Base-by-base conservation (phyloP, 176 grass and related monocot species). In the Miscanthus lutarioriparius region DNA sequence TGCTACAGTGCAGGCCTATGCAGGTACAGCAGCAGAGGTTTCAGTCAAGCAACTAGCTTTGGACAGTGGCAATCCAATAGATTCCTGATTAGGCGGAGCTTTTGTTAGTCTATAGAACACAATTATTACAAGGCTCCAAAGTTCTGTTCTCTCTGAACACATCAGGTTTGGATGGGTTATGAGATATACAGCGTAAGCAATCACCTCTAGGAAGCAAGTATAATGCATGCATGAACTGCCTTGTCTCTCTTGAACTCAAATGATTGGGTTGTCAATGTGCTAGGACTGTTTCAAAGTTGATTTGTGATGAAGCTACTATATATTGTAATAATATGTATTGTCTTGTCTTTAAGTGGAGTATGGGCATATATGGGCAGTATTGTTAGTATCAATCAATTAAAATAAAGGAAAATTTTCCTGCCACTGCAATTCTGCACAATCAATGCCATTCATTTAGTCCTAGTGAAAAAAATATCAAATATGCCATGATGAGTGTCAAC, bases 1-100 rank as follows among this genome's bases (percentile, higher is more conserved):
- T 45, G 58, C 26, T 80, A 76, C 70, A 86, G 84, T 80, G 1
- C 27, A 33, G 20, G 30, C 41, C 30, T 54, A 15, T 70, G 30
- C 70, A 71, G 38, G 56, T 38, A 81, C 37, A 87, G 19, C 54
- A 58, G 23, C 54, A 58, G 54, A 58, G 40, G 37, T 56, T 89
- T 79, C 79, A 83, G 45, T 90, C 84, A 79, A 61, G 58, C 37
- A 28, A 86, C 85, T 91, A 35, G 89, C 71, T 80, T 36, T 64
- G 13, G 54, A 91, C 79, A 80, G 75, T 84, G 3, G 58, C n/a
- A 62, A 62, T 20, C 75, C 48, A 70, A 80, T 44, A 76, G 81
- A 84, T 65, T 76, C 63, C 84, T 84, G 25, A 84, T 80, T 63
- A 84, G 69, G 28, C 36, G 62, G 75, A 53, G 58, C 10, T 20